These are phyloP conservation scores for Berberis thunbergii DNA, from an alignment of 164 flowering plant genomes.

Conservation along the genomic window DNA sequence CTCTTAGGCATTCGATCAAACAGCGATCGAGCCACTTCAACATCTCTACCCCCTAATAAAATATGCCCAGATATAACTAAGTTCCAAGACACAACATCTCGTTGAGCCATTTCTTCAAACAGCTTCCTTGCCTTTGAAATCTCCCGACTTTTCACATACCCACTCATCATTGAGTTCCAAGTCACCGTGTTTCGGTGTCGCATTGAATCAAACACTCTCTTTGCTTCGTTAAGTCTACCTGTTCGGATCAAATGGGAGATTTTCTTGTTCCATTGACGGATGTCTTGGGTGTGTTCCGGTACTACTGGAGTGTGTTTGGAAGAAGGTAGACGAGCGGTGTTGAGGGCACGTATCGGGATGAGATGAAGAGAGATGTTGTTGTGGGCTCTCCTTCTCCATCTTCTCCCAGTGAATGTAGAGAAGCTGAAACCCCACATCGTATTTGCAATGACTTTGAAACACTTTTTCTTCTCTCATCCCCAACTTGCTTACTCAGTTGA, in stretches of 20 bases:
- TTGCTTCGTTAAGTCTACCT: constrained; percentile 12
- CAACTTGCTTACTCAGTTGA: too few species aligned
- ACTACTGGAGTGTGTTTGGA: too few species aligned
- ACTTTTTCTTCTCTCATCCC: too few species aligned
- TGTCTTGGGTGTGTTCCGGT: background rate
- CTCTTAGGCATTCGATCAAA: constrained; percentile 9
- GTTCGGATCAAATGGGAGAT: constrained; percentile 8
- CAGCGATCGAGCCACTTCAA: background rate
- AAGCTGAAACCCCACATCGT: too few species aligned
- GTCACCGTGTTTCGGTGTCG: constrained; percentile 12
- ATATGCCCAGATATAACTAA: too few species aligned
- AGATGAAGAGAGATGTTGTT: too few species aligned
- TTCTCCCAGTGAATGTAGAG: too few species aligned
- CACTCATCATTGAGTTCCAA: constrained; percentile 21
- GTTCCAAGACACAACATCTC: too few species aligned
- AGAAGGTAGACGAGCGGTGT: too few species aligned
- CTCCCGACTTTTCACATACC: constrained; percentile 15
- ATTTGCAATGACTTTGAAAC: too few species aligned
- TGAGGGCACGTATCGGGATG: too few species aligned
- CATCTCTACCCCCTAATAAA: background rate
- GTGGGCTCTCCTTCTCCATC: too few species aligned
- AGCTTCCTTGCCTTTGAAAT: constrained; percentile 5
- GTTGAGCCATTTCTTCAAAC: background rate
- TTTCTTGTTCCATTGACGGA: constrained; percentile 8
- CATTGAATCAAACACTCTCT: constrained; percentile 14